Evolutionary conservation across 768 basidiomycete species (phyloP), one percentile per base, ranked within the genome.

Genomic region (Suillus sp.): DNA sequence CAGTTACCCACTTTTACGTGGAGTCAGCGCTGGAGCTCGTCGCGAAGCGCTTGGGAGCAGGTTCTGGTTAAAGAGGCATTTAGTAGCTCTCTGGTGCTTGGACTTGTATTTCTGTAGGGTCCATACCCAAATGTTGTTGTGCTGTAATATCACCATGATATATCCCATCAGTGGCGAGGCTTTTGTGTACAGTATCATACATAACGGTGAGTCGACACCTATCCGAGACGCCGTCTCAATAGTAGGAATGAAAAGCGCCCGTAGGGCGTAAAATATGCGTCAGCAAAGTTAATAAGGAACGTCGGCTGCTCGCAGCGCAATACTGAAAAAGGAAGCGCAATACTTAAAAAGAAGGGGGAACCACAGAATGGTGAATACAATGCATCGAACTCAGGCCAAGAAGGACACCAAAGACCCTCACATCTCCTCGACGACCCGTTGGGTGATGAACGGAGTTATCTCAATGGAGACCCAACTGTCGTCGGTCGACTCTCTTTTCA

Each of bases 401-500:
- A 25, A 25, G 8, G 25, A 16, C 16, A 27, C 10, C 11, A 11
- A 40, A 57, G 38, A 30, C 40, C 30, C 10, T 57, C 25, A 57
- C 56, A 13, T 30, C 37, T 56, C 55, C 37, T 40, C 37, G 9
- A 40, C 56, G 20, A 57, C 65, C 22, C 54, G 71, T 54, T 72
- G 66, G 45, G 57, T 53, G 35, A 75, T 68, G 54, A 63, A 18
- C 3, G 74, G 72, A 7, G 65, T 71, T 32, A 77, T 58, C 4
- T 77, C 74, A 61, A 75, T 66, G 47, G 65, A 71, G 22, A 75
- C 70, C 74, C 75, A 75, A 11, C 73, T 75, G 70, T 74, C 37
- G 64, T 66, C 34, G 43, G 64, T 66, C 3, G 63, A 20, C 43
- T 43, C 63, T 30, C 62, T 70, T n/a, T 25, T 22, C 22, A 64